These are phyloP conservation scores for Globisporangium heterothallicum DNA, from an alignment of 352 stramenopile species.

Conservation along the genomic window DNA sequence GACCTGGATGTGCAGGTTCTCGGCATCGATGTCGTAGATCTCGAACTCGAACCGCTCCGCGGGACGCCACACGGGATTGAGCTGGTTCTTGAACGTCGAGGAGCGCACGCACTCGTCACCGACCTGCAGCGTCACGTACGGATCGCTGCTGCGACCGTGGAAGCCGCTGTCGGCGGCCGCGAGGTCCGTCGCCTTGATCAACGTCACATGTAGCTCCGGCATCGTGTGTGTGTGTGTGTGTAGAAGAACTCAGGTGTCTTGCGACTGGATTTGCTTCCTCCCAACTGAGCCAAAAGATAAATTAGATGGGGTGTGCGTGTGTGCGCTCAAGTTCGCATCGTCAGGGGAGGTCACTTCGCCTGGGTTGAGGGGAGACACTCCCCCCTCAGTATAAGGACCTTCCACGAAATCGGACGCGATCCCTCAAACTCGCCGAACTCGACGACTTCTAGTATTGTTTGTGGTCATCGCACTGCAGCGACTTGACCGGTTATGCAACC, in stretches of 20 bases:
- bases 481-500: too few relatives aligned
- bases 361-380: too few relatives aligned
- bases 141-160: conserved; percentile 54
- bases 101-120: conserved; percentile 44
- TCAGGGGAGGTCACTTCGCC: neutral
- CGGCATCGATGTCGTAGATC: conserved; percentile 29
- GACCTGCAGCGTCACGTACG: conserved; percentile 63
- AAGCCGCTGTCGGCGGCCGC: conserved; percentile 53
- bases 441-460: too few relatives aligned
- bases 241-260: conserved; percentile 11
- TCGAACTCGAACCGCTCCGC: conserved; percentile 72
- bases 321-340: neutral
- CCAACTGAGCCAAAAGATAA: conserved; percentile 4
- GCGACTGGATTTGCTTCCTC: neutral
- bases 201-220: conserved; percentile 59
- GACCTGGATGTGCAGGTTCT: conserved; percentile 50
- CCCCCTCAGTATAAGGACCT: too few relatives aligned
- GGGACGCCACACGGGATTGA: conserved; percentile 72
- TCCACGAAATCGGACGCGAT: too few relatives aligned
- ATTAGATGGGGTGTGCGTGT: conserved; percentile 2
- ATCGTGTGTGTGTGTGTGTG: conserved; percentile 20
- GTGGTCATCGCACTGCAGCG: too few relatives aligned
- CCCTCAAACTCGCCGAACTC: too few relatives aligned
- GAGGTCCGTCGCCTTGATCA: conserved; percentile 62
- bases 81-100: conserved; percentile 34